These are phyloP conservation scores for Castanospermum australe DNA, from an alignment of 306 rosid genomes.

Conservation along the genomic window DNA sequence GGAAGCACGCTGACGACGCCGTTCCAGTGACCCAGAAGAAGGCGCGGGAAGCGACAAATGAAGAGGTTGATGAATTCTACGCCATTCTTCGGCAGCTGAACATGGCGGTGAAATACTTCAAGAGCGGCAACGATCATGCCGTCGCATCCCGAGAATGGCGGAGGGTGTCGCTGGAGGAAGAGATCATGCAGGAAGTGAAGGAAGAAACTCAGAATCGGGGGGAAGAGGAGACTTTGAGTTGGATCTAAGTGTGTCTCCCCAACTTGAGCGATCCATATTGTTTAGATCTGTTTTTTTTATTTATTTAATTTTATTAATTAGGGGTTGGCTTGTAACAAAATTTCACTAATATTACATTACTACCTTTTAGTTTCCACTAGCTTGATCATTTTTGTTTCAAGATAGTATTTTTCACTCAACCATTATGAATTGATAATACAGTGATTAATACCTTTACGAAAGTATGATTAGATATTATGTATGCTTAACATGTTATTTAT, in stretches of 20 bases:
- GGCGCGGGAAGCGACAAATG: slow-evolving; percentile 29
- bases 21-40: slow-evolving; percentile 10
- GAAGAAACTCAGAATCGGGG: too few relatives aligned
- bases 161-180: slow-evolving; percentile 31
- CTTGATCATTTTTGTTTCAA: too few relatives aligned
- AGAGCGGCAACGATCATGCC: background rate
- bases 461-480: too few relatives aligned
- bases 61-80: slow-evolving; percentile 50
- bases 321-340: too few relatives aligned
- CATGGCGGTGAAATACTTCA: slow-evolving; percentile 22
- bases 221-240: background rate
- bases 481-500: too few relatives aligned
- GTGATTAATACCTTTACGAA: too few relatives aligned
- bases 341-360: too few relatives aligned
- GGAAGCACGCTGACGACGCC: slow-evolving; percentile 9
- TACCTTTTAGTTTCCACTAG: too few relatives aligned
- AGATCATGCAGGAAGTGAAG: slow-evolving; percentile 5
- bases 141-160: background rate
- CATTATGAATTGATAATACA: too few relatives aligned
- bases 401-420: too few relatives aligned
- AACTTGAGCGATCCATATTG: background rate
- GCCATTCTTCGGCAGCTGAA: slow-evolving; percentile 40
- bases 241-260: background rate
- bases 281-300: too few relatives aligned
- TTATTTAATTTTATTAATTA: too few relatives aligned